Conservation (phyloP, 345 rosid species). For the Fremontodendron californicum region DNA sequence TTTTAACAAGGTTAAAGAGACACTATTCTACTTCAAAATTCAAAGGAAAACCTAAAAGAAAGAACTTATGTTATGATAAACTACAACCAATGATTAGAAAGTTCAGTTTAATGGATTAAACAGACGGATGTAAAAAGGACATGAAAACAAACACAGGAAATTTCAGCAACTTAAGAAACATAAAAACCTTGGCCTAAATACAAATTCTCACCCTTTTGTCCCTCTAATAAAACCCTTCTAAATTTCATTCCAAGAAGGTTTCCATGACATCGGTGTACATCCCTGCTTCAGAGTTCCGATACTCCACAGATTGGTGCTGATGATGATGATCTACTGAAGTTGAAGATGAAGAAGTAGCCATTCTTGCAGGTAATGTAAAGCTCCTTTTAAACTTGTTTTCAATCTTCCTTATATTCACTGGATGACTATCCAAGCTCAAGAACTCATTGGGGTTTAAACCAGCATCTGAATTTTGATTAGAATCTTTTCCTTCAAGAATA, state of each 20-base stretch:
- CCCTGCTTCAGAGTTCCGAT: constrained; percentile 50
- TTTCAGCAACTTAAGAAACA: constrained; percentile 10
- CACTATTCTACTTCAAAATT: background rate
- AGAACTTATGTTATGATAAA: constrained; percentile 20
- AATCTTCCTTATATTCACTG: constrained; percentile 39
- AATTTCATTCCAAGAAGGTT: constrained; percentile 68
- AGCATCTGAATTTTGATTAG: constrained; percentile 48
- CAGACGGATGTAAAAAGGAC: constrained; percentile 15
- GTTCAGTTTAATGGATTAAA: background rate
- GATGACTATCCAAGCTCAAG: constrained; percentile 72
- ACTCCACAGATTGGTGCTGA: constrained; percentile 42
- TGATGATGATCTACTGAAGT: constrained; percentile 58
- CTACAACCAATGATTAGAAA: constrained; percentile 30
- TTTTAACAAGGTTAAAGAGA: too few species aligned
- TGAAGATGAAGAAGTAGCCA: constrained; percentile 65
- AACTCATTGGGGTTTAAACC: constrained; percentile 53
- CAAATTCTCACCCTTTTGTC: constrained; percentile 13
- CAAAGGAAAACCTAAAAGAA: background rate
- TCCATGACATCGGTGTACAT: constrained; percentile 74
- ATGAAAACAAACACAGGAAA: constrained; percentile 19
- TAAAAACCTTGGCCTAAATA: constrained; percentile 20
- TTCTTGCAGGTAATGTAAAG: constrained; percentile 69
- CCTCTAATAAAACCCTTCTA: background rate
- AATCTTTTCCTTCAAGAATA: constrained; percentile 31
- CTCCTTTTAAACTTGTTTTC: constrained; percentile 76